Base-by-base conservation (phyloP, 768 basidiomycete genomes). In the Neoboletus subvelutipes region DNA sequence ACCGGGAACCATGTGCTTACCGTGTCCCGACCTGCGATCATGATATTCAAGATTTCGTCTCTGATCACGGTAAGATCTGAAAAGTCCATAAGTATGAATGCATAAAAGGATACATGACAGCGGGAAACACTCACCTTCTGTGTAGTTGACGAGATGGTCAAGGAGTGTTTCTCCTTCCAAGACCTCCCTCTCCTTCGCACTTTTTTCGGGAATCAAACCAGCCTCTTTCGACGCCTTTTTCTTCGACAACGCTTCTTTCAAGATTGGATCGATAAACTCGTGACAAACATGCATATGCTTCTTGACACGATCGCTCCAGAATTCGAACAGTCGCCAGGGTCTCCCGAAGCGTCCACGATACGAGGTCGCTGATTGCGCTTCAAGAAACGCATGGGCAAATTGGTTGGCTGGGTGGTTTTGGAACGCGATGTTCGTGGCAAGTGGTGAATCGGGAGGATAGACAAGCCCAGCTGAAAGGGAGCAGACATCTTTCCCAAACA, bases 271-370 rank as follows among this genome's bases (percentile, higher is more conserved):
- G 39, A 85, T 73, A 64, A 83, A 84, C 17, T 64, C 73, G 45
- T 80, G 73, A 12, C 86, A 76, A 13, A 80, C 72, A 42, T 69
- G 65, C 76, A 82, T 79, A 43, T 76, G 76, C 52, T 73, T 69
- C 49, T 68, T 71, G 13, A 80, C 74, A 34, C 72, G 74, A 66
- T 86, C 82, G 37, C 67, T 66, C 75, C 76, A 80, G 45, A 85
- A 78, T 65, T 87, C 84, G 4, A 64, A 51, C 10, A 86, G 64
- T 3, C 80, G 79, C 84, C 84, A 86, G 15, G 75, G 64, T 24
- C 52, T 57, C 7, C 83, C 80, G 18, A 76, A 66, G 10, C 77
- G 71, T 12, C 67, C 55, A 17, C 85, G 76, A 33, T 69, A 57
- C 2, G 80, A 63, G 2, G 75, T 74, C 26, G 70, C 63, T 3